Evolutionary conservation across 148 eudicot species (phyloP), one percentile per base, ranked within the genome.

Genomic region (Dysphania ambrosioides): DNA sequence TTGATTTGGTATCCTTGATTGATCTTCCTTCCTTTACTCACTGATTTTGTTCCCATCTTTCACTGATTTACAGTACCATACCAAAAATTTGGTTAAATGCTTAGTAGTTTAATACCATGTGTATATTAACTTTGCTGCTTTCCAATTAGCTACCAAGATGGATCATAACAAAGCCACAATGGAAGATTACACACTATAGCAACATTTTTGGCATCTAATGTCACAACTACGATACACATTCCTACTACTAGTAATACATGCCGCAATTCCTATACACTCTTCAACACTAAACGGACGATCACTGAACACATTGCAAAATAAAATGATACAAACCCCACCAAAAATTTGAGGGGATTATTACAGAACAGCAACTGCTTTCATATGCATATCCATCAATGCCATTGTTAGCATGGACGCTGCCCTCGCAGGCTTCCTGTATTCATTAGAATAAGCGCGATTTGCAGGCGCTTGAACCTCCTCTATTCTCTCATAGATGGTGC

Each of bases 381-480:
- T 61, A 40, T 73, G 84, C 78, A 83, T 44, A 57, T 75, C 90
- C 42, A 82, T 26, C 83, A 92, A 77, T 40, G 87, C 96, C 42
- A 82, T 80, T 0, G 97, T 90, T 10, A 92, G 80, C 93, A 90
- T 84, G 8, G 97, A 90, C 6, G 88, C 29, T 13, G 30, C 79
- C 66, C 81, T 79, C 1, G 35, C 31, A 5, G 94, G 82, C 70
- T 82, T 82, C 15, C 36, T 70, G 49, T 30, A 59, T 26, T 73
- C 41, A 21, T 64, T 57, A 41, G 66, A 62, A 31, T 64, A 1
- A 26, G 27, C 72, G 38, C 72, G 41, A 36, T 69, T 78, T 35
- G 56, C 38, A 0, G 72, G 3, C 5, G 78, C 21, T 9, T 68
- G 57, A 16, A 38, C 78, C 23, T 71, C 35, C 44, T 40, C 58